A percentile compares a stretch with the other conserved stretches of the same genome.
phyloP scores from a whole-genome alignment of 192 early-diverging fungal genomes.

The Coemansia sp. region DNA sequence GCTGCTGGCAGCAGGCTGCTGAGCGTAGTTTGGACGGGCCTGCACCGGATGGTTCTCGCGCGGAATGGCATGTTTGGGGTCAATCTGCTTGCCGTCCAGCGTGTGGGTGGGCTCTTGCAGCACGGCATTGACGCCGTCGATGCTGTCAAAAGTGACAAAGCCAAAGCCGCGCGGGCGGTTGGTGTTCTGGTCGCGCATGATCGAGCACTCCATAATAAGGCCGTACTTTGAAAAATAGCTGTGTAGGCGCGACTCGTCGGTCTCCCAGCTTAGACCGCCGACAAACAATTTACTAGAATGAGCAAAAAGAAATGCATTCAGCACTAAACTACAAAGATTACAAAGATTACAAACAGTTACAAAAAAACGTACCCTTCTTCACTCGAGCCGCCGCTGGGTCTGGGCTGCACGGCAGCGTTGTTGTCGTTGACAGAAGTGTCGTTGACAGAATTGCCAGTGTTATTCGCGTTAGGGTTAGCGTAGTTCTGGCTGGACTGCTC shows the following conservation, averaged over 20 bases:
- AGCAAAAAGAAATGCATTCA: background rate
- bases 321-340: background rate
- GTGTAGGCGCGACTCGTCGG: slow-evolving; percentile 79
- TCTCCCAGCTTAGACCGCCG: slow-evolving; percentile 81
- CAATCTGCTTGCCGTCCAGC: slow-evolving; percentile 65
- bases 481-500: background rate
- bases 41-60: slow-evolving; percentile 28
- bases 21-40: slow-evolving; percentile 7
- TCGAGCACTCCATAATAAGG: slow-evolving; percentile 73
- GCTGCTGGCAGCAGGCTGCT: background rate
- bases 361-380: slow-evolving; percentile 47
- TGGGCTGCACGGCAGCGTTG: background rate
- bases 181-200: slow-evolving; percentile 83
- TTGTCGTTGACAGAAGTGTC: too few species aligned
- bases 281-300: slow-evolving; percentile 84
- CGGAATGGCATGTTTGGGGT: slow-evolving; percentile 54
- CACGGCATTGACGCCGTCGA: slow-evolving; percentile 72
- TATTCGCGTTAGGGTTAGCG: background rate
- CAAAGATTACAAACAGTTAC: slow-evolving; percentile 15
- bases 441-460: background rate
- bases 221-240: slow-evolving; percentile 87
- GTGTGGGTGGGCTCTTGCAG: slow-evolving; percentile 64
- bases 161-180: slow-evolving; percentile 92
- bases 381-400: slow-evolving; percentile 9
- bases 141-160: slow-evolving; percentile 86